These are phyloP conservation scores for Boletus semigastroideus DNA, from an alignment of 1,284 basidiomycete species.

Conservation along the genomic window DNA sequence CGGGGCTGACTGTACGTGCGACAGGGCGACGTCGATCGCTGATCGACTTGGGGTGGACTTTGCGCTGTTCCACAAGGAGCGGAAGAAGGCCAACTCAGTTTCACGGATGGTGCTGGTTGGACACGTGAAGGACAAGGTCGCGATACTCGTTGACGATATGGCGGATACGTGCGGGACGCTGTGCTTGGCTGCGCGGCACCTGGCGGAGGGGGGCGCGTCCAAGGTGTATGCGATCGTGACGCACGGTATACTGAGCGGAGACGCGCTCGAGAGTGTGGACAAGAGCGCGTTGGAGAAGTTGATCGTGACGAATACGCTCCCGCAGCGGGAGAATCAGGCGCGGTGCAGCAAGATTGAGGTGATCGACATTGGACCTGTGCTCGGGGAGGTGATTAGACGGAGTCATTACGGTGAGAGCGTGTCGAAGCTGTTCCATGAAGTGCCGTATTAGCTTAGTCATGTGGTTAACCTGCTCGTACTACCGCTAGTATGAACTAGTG, in stretches of 20 bases:
- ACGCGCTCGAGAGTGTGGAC: constrained; percentile 75
- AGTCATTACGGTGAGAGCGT: constrained; percentile 87
- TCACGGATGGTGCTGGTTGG: constrained; percentile 99
- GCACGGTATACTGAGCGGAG: constrained; percentile 94
- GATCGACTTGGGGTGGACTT: constrained; percentile 97
- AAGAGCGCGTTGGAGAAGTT: constrained; percentile 87
- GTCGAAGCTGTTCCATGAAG: constrained; percentile 81
- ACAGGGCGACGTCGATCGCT: constrained; percentile 94
- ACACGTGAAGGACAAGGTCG: constrained; percentile 89
- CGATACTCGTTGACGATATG: constrained; percentile 99
- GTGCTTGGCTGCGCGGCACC: constrained; percentile 87
- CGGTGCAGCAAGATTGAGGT: constrained; percentile 89
- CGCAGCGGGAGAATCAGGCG: constrained; percentile 79
- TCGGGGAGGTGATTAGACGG: constrained; percentile 95
- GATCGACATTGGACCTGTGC: constrained; percentile 92
- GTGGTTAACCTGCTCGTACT: too few species aligned
- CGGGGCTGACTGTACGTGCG: constrained; percentile 9
- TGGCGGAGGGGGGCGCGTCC: constrained; percentile 87
- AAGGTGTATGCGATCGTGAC: constrained; percentile 94
- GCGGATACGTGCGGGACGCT: constrained; percentile 99
- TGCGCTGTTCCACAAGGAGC: constrained; percentile 99
- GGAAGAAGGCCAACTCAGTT: constrained; percentile 99
- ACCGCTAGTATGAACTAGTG: too few species aligned
- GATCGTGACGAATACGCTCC: constrained; percentile 98
- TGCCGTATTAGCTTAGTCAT: constrained; percentile 63